These are phyloP conservation scores for Rhodocollybia butyracea DNA, from an alignment of 768 basidiomycete species.

Conservation along the genomic window DNA sequence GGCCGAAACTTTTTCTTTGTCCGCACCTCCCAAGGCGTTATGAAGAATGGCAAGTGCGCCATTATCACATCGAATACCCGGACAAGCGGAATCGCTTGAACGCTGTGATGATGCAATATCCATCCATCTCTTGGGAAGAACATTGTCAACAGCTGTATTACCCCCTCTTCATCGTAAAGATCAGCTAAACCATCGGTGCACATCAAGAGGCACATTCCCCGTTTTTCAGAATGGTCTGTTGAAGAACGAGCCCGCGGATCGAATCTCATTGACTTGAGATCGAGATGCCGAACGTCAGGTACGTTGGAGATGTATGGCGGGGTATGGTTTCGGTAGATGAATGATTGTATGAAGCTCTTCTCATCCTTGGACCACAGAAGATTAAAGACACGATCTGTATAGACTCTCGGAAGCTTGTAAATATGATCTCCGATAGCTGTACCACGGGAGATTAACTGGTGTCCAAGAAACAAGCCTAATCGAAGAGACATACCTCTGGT, in stretches of 20 bases:
- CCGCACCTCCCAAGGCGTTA: conserved; percentile 39
- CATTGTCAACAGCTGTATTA: conserved; percentile 21
- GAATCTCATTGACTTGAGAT: conserved; percentile 19
- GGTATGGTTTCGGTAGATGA: conserved; percentile 41
- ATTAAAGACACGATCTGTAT: conserved; percentile 43
- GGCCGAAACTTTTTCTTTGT: conserved; percentile 37
- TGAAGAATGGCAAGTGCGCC: conserved; percentile 29
- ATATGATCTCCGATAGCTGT: conserved; percentile 51
- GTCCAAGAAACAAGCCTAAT: no score
- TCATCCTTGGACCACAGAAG: conserved; percentile 17
- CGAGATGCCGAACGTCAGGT: conserved; percentile 41
- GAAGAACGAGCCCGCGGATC: no score
- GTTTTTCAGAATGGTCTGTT: background rate
- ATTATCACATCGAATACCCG: no score
- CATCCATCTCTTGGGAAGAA: conserved; percentile 13
- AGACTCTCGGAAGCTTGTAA: conserved; percentile 49
- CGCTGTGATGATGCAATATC: no score
- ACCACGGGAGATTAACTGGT: no score
- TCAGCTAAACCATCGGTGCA: conserved; percentile 53
- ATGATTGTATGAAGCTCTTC: conserved; percentile 33
- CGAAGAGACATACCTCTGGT: no score
- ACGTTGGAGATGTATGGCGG: conserved; percentile 50
- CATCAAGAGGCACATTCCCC: conserved; percentile 37
- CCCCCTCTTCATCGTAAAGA: conserved; percentile 31
- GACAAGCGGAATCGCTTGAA: no score